These are phyloP conservation scores for Solanum aculeatissimum DNA, from an alignment of 305 asterid genomes.

Conservation along the genomic window DNA sequence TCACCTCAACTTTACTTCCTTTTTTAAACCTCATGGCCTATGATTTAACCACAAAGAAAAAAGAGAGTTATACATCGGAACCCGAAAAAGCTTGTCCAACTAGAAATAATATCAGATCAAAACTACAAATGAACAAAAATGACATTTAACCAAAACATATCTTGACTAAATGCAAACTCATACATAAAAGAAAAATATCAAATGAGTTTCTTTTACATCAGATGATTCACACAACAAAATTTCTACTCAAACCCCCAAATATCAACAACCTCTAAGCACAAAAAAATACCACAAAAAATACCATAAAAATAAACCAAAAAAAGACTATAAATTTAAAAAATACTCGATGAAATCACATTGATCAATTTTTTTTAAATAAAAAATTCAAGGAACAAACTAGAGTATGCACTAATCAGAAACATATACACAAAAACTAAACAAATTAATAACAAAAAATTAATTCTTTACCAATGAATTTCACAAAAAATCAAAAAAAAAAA, in stretches of 20 bases:
- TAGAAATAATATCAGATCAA: background rate
- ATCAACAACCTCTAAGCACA: background rate
- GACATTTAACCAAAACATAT: background rate
- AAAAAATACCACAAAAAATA: background rate
- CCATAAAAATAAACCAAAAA: background rate
- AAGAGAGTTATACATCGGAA: background rate
- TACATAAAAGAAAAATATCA: background rate
- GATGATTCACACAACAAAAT: background rate
- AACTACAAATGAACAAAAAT: background rate
- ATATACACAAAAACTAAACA: background rate
- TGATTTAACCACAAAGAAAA: slow-evolving; percentile 8
- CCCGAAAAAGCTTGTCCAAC: background rate
- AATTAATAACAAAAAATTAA: background rate
- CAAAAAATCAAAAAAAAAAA: background rate
- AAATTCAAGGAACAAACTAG: background rate
- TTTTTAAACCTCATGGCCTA: slow-evolving; percentile 41
- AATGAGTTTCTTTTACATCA: background rate
- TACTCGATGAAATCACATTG: background rate
- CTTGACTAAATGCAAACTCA: background rate
- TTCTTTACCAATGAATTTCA: background rate
- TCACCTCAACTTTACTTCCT: slow-evolving; percentile 70
- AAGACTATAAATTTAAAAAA: background rate
- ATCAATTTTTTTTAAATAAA: background rate
- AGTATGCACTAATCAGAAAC: background rate
- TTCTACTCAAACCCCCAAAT: background rate